phyloP scores from a whole-genome alignment of 2,329 filamentous ascomycete genomes.

The Hortaea sp. region DNA sequence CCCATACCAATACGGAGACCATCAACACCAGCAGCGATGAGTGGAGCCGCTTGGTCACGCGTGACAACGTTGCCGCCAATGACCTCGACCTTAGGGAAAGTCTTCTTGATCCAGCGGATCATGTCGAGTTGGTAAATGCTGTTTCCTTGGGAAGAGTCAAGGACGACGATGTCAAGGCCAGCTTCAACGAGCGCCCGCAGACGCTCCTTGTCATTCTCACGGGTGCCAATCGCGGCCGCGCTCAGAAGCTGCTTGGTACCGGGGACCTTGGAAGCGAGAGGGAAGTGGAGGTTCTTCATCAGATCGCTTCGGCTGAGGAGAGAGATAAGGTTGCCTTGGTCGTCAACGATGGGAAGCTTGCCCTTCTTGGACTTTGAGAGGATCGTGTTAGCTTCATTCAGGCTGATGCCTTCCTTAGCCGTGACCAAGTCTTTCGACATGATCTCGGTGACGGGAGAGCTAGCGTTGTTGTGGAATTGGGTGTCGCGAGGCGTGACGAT shows the following conservation, averaged over 20 bases:
- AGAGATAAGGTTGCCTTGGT: slow-evolving; percentile 50
- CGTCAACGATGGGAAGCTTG: slow-evolving; percentile 43
- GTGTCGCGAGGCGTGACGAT: slow-evolving; percentile 98
- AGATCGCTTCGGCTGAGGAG: slow-evolving; percentile 90
- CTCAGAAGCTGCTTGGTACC: slow-evolving; percentile 96
- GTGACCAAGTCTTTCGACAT: slow-evolving; percentile 96
- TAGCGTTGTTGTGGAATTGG: slow-evolving; percentile 76
- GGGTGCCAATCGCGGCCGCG: slow-evolving; percentile 89
- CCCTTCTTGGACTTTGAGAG: slow-evolving; percentile 96
- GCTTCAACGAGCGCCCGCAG: slow-evolving; percentile 84
- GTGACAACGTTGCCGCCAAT: slow-evolving; percentile 99
- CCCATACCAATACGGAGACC: slow-evolving; percentile 98
- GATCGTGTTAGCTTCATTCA: slow-evolving; percentile 84
- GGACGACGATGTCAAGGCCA: slow-evolving; percentile 85
- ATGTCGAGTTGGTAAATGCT: slow-evolving; percentile 98
- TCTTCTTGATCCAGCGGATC: slow-evolving; percentile 90
- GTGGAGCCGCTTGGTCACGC: slow-evolving; percentile 80
- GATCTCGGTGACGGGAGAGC: slow-evolving; percentile 69
- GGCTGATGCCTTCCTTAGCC: slow-evolving; percentile 68
- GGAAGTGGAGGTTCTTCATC: slow-evolving; percentile 98
- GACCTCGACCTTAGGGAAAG: slow-evolving; percentile 78
- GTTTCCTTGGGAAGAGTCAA: slow-evolving; percentile 96
- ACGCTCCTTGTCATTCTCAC: slow-evolving; percentile 81
- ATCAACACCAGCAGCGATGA: slow-evolving; percentile 91
- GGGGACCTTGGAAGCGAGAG: slow-evolving; percentile 88